phyloP scores from a whole-genome alignment of 2,329 filamentous ascomycete species.

The Fusarium tanahbumbuense region DNA sequence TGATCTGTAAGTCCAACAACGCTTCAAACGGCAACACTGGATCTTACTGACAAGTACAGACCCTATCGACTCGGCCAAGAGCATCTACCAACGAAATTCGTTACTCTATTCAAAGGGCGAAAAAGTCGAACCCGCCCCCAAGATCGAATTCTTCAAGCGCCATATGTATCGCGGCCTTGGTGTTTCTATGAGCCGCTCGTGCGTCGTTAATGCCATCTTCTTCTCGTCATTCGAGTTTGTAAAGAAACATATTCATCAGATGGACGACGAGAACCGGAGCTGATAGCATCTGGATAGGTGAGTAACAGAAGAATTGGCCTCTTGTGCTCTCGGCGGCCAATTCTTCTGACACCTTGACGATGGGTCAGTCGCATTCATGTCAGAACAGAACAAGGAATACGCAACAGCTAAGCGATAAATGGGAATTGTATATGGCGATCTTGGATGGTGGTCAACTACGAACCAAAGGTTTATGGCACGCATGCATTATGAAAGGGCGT shows the following conservation, averaged over 20 bases:
- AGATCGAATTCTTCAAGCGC: constrained; percentile 80
- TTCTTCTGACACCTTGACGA: background rate
- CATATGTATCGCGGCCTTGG: constrained; percentile 86
- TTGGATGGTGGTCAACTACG: constrained; percentile 18
- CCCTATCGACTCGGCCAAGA: constrained; percentile 85
- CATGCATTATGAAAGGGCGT: constrained; percentile 46
- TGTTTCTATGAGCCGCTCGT: constrained; percentile 85
- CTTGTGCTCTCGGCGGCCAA: background rate
- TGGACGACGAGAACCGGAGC: constrained; percentile 57
- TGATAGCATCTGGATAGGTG: constrained; percentile 7
- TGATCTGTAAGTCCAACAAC: constrained; percentile 74
- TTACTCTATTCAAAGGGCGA: constrained; percentile 76
- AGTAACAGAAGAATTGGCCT: background rate
- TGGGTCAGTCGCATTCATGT: background rate
- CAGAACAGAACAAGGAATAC: background rate
- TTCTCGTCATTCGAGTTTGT: constrained; percentile 89
- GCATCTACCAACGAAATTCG: constrained; percentile 85
- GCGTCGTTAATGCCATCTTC: constrained; percentile 87
- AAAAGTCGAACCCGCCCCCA: constrained; percentile 72
- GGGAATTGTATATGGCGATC: constrained; percentile 19
- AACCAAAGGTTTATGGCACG: constrained; percentile 32
- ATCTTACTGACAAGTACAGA: constrained; percentile 54
- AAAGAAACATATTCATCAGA: constrained; percentile 73
- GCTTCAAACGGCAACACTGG: background rate
- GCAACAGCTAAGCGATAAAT: background rate